These are phyloP conservation scores for Globisporangium perplexum DNA, from an alignment of 352 stramenopile genomes.

Conservation along the genomic window DNA sequence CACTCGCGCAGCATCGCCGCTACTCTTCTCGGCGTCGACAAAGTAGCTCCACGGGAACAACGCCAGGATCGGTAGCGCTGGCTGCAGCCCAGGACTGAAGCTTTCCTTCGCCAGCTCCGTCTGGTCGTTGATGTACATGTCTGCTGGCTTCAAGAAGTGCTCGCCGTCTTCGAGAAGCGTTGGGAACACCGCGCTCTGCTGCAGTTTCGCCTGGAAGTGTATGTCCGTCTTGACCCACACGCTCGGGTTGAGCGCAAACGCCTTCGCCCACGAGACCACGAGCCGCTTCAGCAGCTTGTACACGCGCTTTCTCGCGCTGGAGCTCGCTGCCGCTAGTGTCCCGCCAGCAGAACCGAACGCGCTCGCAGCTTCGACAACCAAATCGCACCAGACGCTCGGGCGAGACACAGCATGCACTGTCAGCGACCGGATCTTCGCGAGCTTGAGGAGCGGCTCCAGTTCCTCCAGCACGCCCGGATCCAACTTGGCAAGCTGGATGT, in stretches of 20 bases:
- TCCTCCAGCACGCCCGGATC: slow-evolving; percentile 13
- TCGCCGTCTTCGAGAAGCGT: slow-evolving; percentile 8
- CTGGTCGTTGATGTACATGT: slow-evolving; percentile 73
- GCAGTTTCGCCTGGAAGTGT: slow-evolving; percentile 20
- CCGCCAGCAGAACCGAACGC: not conserved
- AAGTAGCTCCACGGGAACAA: slow-evolving; percentile 55
- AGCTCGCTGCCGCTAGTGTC: not conserved
- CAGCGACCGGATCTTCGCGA: slow-evolving; percentile 27
- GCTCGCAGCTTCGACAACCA: slow-evolving; percentile 1
- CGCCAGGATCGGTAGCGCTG: slow-evolving; percentile 33
- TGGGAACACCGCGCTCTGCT: slow-evolving; percentile 27
- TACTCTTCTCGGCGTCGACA: slow-evolving; percentile 9
- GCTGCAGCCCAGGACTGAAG: slow-evolving; percentile 8
- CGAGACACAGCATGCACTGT: slow-evolving; percentile 19
- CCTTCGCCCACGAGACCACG: slow-evolving; percentile 11
- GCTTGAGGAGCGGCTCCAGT: slow-evolving; percentile 27
- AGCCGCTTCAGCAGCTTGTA: slow-evolving; percentile 12
- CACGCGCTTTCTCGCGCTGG: slow-evolving; percentile 13
- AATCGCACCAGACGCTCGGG: slow-evolving; percentile 29
- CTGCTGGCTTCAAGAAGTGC: slow-evolving; percentile 15
- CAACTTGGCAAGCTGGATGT: slow-evolving; percentile 26
- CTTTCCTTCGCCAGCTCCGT: slow-evolving; percentile 27
- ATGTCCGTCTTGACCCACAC: slow-evolving; percentile 8
- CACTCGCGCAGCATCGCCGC: slow-evolving; percentile 13
- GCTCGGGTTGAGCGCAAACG: slow-evolving; percentile 6